These are phyloP conservation scores for Phoenix dactylifera DNA, from an alignment of 176 grass and related monocot genomes.

Conservation along the genomic window DNA sequence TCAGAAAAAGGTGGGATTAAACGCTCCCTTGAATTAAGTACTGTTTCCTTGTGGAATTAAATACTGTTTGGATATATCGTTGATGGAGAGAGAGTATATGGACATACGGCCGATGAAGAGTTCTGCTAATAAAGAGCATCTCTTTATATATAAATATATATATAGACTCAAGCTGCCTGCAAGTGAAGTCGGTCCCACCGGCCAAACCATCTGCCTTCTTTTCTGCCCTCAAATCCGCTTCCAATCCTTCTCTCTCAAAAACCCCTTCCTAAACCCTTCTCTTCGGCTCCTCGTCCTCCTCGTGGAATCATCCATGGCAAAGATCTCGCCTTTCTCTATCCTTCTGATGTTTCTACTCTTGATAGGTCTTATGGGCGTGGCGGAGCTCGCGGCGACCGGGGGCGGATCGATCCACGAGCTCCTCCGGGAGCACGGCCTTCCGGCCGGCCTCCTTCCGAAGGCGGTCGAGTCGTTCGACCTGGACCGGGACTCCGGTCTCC, in stretches of 20 bases:
- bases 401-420: conserved; percentile 58
- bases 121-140: no score
- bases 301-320: conserved; percentile 29
- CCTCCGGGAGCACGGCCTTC: conserved; percentile 51
- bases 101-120: no score
- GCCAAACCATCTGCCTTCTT: neutral
- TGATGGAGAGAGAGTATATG: no score
- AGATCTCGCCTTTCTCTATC: conserved; percentile 13
- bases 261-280: conserved; percentile 3
- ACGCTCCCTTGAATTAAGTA: no score
- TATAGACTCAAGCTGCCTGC: no score
- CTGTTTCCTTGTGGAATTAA: no score
- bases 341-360: conserved; percentile 2
- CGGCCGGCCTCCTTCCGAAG: conserved; percentile 62
- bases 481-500: conserved; percentile 40
- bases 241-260: neutral
- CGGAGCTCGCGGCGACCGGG: neutral
- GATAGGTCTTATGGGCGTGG: neutral
- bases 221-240: conserved; percentile 24
- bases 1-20: no score
- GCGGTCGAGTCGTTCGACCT: conserved; percentile 52
- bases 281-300: neutral
- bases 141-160: no score
- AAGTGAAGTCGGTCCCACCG: no score
- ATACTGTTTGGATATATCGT: no score